These are phyloP conservation scores for Xylariomycetidae sp. DNA, from an alignment of 2,329 filamentous ascomycete species.

Conservation along the genomic window DNA sequence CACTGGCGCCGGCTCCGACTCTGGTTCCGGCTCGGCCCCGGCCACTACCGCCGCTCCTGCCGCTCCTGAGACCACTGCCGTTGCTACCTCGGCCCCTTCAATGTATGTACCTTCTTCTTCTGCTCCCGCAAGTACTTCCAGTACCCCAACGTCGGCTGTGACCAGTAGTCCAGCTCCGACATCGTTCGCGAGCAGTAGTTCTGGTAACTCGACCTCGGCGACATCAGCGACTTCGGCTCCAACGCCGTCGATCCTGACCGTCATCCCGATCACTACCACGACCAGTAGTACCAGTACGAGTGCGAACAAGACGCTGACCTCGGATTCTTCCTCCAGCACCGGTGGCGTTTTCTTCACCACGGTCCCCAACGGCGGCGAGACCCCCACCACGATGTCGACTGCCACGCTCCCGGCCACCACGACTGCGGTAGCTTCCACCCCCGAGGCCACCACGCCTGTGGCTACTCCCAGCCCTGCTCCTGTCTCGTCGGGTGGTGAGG, in stretches of 20 bases:
- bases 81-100: slow-evolving; percentile 11
- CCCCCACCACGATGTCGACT: slow-evolving; percentile 6
- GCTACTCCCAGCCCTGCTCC: slow-evolving; percentile 13
- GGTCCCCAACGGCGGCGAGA: no score
- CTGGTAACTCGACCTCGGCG: no score
- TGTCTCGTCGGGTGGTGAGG: slow-evolving; percentile 6
- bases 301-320: no score
- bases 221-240: slow-evolving; percentile 1
- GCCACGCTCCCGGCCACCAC: slow-evolving; percentile 4
- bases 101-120: slow-evolving; percentile 16
- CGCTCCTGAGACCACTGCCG: slow-evolving; percentile 9
- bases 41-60: slow-evolving; percentile 15
- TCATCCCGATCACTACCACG: slow-evolving; percentile 15
- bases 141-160: slow-evolving; percentile 1
- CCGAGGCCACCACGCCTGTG: slow-evolving; percentile 10
- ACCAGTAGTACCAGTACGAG: no score
- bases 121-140: not conserved
- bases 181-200: not conserved
- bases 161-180: slow-evolving; percentile 2
- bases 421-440: slow-evolving; percentile 9
- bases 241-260: slow-evolving; percentile 9
- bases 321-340: slow-evolving; percentile 23
- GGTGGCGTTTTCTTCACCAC: slow-evolving; percentile 39
- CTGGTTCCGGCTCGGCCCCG: slow-evolving; percentile 25
- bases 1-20: slow-evolving; percentile 17